Evolutionary conservation across 805 yeast species (phyloP).

Genomic region (Saturnispora sanitii): DNA sequence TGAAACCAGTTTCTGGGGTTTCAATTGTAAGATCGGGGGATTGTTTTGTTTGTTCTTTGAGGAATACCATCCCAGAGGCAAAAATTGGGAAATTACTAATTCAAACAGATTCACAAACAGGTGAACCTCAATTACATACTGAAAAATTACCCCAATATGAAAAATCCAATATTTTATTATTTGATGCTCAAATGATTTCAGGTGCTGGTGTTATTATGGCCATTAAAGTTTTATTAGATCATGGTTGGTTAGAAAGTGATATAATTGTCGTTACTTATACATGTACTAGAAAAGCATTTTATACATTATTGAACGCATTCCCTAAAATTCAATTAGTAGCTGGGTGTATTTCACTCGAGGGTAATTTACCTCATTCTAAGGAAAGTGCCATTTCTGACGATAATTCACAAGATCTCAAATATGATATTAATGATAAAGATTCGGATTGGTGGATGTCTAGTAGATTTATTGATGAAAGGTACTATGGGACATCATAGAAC

Average conservation of each 20-base stretch:
- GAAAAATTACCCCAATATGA: conserved; percentile 48
- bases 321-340: conserved; percentile 58
- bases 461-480: conserved; percentile 64
- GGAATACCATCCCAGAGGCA: conserved; percentile 68
- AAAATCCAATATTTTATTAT: conserved; percentile 40
- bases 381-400: neutral
- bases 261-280: conserved; percentile 62
- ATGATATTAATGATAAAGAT: conserved; percentile 8
- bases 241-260: conserved; percentile 51
- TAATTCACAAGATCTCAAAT: too few relatives aligned
- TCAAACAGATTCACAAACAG: conserved; percentile 80
- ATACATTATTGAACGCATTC: conserved; percentile 67
- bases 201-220: conserved; percentile 97
- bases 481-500: conserved; percentile 55
- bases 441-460: conserved; percentile 50
- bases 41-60: conserved; percentile 73
- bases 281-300: conserved; percentile 70
- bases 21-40: conserved; percentile 87
- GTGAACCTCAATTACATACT: conserved; percentile 90
- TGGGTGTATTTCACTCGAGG: conserved; percentile 37
- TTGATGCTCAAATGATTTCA: conserved; percentile 82
- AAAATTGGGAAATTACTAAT: conserved; percentile 76
- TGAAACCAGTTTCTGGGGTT: conserved; percentile 55
- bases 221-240: conserved; percentile 74
- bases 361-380: conserved; percentile 25